Evolutionary conservation across 192 early-diverging fungal genomes (phyloP).

Genomic region (Mortierella alpina): DNA sequence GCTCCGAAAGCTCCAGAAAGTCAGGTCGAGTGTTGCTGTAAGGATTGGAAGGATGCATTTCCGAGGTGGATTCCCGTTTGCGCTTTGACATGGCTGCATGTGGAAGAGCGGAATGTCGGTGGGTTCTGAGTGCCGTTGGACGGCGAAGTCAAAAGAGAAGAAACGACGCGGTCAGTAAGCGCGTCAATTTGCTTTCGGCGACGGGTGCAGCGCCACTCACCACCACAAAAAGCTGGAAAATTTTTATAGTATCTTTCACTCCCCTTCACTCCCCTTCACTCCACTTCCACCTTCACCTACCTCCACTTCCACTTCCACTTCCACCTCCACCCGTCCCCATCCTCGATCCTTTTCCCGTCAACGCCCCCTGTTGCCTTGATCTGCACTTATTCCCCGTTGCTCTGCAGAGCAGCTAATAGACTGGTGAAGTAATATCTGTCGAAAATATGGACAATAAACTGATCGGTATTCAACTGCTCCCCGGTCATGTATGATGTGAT

Average conservation of each 20-base stretch:
- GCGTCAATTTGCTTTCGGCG: no score
- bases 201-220: no score
- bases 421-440: no score
- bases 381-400: neutral
- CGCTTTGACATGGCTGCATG: constrained; percentile 30
- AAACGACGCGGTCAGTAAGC: neutral
- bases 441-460: no score
- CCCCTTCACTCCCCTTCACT: no score
- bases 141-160: neutral
- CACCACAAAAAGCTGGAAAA: no score
- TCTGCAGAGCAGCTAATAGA: neutral
- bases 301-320: neutral
- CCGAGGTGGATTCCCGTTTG: constrained; percentile 14
- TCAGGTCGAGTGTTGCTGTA: constrained; percentile 66
- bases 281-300: neutral
- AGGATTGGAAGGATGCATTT: constrained; percentile 72
- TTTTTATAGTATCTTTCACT: no score
- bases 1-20: constrained; percentile 62
- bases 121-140: neutral
- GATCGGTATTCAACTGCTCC: no score
- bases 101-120: neutral
- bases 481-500: neutral
- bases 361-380: neutral
- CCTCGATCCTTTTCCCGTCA: no score
- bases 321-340: no score